phyloP scores from a whole-genome alignment of 2,329 filamentous ascomycete genomes.

The Ascochyta rabiei region DNA sequence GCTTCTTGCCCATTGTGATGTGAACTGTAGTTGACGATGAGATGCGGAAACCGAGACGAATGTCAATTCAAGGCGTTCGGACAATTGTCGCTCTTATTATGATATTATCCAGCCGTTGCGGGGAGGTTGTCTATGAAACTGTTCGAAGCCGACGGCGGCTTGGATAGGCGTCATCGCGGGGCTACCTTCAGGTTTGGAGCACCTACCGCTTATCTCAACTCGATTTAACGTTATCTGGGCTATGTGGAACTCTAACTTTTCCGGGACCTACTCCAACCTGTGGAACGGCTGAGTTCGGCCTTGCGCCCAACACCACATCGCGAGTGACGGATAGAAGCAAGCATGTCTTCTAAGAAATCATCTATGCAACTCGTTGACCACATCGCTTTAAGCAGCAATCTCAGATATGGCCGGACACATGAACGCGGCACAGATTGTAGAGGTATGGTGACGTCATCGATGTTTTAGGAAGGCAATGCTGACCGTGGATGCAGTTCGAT shows the following conservation, averaged over 20 bases:
- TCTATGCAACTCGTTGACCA: neutral
- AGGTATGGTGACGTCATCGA: slow-evolving; percentile 22
- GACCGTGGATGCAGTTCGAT: slow-evolving; percentile 16
- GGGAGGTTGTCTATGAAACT: slow-evolving; percentile 15
- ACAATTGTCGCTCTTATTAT: slow-evolving; percentile 8
- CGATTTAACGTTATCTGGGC: neutral
- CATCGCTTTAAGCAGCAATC: neutral
- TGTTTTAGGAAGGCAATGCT: neutral
- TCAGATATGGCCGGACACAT: slow-evolving; percentile 17
- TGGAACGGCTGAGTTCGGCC: slow-evolving; percentile 1
- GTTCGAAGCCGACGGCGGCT: slow-evolving; percentile 13
- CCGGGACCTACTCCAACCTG: neutral
- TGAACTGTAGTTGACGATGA: too few relatives aligned
- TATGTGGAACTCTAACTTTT: neutral
- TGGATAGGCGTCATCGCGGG: slow-evolving; percentile 8
- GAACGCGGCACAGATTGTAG: slow-evolving; percentile 27
- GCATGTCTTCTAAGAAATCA: neutral
- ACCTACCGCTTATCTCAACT: slow-evolving; percentile 1
- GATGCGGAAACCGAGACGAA: neutral
- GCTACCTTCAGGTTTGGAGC: neutral
- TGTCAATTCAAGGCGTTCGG: neutral
- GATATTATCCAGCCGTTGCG: slow-evolving; percentile 13
- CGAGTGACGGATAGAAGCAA: neutral
- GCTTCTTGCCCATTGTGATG: slow-evolving; percentile 53
- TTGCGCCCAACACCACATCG: neutral